These are phyloP conservation scores for Calonectria multiphialidica DNA, from an alignment of 2,329 filamentous ascomycete genomes.

Conservation along the genomic window DNA sequence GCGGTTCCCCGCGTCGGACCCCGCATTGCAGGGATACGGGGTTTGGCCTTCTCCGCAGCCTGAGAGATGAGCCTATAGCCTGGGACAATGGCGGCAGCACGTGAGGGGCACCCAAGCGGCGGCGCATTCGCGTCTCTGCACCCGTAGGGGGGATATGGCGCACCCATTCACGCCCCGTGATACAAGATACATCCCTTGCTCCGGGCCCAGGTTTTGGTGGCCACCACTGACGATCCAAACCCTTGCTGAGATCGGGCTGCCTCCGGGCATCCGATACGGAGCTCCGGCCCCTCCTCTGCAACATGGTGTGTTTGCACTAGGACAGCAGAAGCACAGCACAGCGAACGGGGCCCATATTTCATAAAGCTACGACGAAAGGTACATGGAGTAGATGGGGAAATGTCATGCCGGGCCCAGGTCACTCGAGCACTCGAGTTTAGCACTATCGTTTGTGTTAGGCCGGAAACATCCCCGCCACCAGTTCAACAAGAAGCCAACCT, in stretches of 20 bases:
- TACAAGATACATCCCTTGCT: neutral
- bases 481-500: conserved; percentile 8
- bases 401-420: neutral
- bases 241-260: neutral
- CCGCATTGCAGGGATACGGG: neutral
- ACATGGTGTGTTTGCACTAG: conserved; percentile 6
- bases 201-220: neutral
- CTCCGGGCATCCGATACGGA: conserved; percentile 6
- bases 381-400: neutral
- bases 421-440: conserved; percentile 8
- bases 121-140: neutral
- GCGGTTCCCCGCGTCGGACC: conserved; percentile 1
- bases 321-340: neutral
- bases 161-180: neutral
- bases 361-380: conserved; percentile 6
- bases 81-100: neutral
- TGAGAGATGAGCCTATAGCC: neutral
- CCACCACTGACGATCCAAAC: neutral
- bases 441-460: conserved; percentile 7
- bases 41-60: neutral
- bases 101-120: neutral
- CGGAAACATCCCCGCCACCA: conserved; percentile 8
- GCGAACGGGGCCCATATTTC: conserved; percentile 2
- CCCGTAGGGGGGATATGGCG: too few relatives aligned
- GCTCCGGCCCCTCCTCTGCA: neutral